Base-by-base conservation (phyloP, 106 monocot species). In the Ottelia alismoides region DNA sequence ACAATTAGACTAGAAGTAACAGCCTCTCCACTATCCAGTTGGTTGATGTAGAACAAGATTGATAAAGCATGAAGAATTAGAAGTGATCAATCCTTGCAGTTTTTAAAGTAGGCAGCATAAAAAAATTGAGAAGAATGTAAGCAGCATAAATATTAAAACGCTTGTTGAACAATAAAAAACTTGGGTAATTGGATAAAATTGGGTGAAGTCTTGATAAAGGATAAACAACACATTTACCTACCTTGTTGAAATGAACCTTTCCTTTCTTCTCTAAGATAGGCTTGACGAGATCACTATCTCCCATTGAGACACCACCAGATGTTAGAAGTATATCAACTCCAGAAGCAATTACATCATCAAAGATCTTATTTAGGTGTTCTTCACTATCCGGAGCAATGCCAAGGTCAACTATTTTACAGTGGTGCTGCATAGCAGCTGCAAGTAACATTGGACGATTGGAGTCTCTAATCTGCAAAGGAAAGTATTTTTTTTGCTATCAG, bases 251-350 rank as follows among this genome's bases (percentile, higher is more conserved):
- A 68, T 82, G 74, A 51, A 89, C 62, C 23, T 46, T 77, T 20
- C 96, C 98, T 56, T 22, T 76, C 53, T 68, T 76, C 44, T 57
- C 70, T 56, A 98, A 70, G 28, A 74, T 77, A 65, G 98, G 85
- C 71, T 82, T 98, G 51, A 98, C 82, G 53, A 85, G 80, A 65
- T 90, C 98, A 27, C 74, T 82, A 65, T 98, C 98, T 22, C 89
- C 89, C 98, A 98, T 90, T 16, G 89, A 90, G 54, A 98, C 76
- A 62, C 85, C 89, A 59, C 98, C 89, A 67, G 98, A 90, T 52
- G 89, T 85, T 58, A 98, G 46, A 46, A 98, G 69, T 60, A 98
- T 73, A 62, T 90, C 82, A 67, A 80, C 65, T 23, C 67, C 64
- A 50, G 82, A 82, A 50, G 54, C 47, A 28, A 89, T 43, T 51